Conservation (phyloP, 345 rosid species). For the Sisymbrium altissimum region DNA sequence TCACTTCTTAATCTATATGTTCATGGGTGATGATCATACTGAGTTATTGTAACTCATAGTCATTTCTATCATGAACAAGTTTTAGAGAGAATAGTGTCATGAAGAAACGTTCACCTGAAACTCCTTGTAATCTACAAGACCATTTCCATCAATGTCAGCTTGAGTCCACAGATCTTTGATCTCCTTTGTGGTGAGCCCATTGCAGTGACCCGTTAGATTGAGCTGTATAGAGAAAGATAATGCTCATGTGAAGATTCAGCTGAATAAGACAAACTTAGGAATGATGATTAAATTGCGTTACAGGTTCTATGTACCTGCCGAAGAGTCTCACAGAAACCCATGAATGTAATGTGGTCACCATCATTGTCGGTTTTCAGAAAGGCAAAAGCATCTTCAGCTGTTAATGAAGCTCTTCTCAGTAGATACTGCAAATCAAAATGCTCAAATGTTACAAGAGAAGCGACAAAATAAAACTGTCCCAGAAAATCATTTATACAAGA, state of each 20-base stretch:
- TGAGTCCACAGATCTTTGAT: constrained; percentile 72
- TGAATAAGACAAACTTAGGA: background rate
- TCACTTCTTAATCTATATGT: background rate
- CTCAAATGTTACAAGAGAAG: constrained; percentile 23
- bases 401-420: constrained; percentile 60
- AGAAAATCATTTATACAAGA: background rate
- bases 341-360: constrained; percentile 58
- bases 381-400: constrained; percentile 74
- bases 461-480: background rate
- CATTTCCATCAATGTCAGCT: constrained; percentile 79
- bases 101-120: constrained; percentile 61
- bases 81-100: background rate
- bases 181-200: constrained; percentile 77
- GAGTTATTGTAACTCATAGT: background rate
- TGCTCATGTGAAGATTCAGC: background rate
- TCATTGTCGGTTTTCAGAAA: constrained; percentile 59
- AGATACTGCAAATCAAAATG: constrained; percentile 49
- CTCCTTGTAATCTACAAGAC: constrained; percentile 66
- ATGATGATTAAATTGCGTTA: background rate
- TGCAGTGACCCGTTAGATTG: constrained; percentile 60
- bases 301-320: constrained; percentile 50
- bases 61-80: background rate
- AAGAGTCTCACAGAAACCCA: constrained; percentile 79
- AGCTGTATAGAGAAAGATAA: constrained; percentile 46
- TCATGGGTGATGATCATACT: background rate